phyloP scores from a whole-genome alignment of 306 rosid genomes.

The Malus asiatica region DNA sequence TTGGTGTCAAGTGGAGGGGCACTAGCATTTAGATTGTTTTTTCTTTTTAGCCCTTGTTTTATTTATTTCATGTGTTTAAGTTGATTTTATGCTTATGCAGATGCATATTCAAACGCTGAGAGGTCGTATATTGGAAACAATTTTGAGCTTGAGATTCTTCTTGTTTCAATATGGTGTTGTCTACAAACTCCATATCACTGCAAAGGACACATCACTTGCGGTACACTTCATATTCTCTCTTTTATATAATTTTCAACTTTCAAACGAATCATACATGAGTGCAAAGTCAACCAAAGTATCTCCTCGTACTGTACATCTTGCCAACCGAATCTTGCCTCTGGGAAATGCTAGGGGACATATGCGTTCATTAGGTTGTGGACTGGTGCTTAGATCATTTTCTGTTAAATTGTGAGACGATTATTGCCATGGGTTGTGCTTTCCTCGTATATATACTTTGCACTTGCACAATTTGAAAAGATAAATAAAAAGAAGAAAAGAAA shows the following conservation, averaged over 20 bases:
- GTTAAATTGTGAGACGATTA: neutral
- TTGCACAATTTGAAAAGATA: neutral
- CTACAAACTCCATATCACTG: constrained; percentile 78
- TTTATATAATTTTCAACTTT: neutral
- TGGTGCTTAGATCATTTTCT: too few species aligned
- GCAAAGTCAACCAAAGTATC: neutral
- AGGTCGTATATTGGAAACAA: constrained; percentile 89
- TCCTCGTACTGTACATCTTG: neutral
- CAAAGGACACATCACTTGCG: constrained; percentile 68
- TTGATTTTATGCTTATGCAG: constrained; percentile 33
- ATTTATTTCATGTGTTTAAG: neutral
- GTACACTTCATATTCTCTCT: constrained; percentile 30
- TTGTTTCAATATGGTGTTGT: constrained; percentile 80
- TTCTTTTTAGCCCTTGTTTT: neutral
- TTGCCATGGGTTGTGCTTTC: neutral
- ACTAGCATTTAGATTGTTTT: neutral
- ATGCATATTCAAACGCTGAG: constrained; percentile 76
- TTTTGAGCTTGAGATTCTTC: constrained; percentile 77
- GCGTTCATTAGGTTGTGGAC: neutral
- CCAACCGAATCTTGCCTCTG: neutral
- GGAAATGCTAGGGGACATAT: neutral
- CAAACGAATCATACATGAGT: neutral
- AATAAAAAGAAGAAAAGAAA: neutral
- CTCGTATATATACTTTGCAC: neutral
- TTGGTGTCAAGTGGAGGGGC: neutral